Conservation (phyloP, 192 early-diverging fungal species). For the Backusella morwellensis region DNA sequence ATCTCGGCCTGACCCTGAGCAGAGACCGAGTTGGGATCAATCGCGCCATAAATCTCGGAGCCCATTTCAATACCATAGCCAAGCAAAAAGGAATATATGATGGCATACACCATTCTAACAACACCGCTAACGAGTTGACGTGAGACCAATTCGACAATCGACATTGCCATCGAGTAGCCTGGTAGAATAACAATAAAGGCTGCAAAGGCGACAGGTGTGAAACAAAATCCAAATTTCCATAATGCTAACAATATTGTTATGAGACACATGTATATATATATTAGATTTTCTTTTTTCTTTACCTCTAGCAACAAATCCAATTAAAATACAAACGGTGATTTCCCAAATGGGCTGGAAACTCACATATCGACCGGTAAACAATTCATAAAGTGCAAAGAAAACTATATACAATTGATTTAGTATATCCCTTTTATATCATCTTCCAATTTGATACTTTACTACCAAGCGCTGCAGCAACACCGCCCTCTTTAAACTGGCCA, state of each 20-base stretch:
- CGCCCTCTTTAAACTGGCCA: constrained; percentile 66
- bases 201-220: constrained; percentile 56
- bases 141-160: constrained; percentile 85
- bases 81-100: constrained; percentile 75
- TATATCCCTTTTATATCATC: too few species aligned
- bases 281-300: not conserved
- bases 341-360: constrained; percentile 47
- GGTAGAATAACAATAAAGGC: constrained; percentile 66
- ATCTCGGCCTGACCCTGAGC: not conserved
- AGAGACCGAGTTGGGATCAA: not conserved
- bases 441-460: constrained; percentile 10
- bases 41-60: constrained; percentile 6
- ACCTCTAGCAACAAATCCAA: constrained; percentile 42
- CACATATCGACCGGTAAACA: constrained; percentile 51
- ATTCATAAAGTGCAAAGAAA: constrained; percentile 40
- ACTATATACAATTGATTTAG: not conserved
- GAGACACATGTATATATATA: not conserved
- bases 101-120: constrained; percentile 77
- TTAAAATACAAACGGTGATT: constrained; percentile 42
- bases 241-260: constrained; percentile 2
- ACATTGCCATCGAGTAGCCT: constrained; percentile 77
- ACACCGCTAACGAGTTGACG: constrained; percentile 88
- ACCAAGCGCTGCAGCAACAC: constrained; percentile 48
- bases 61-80: constrained; percentile 73
- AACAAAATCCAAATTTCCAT: constrained; percentile 54